Evolutionary conservation across 768 basidiomycete species (phyloP), one percentile per base, ranked within the genome.

Genomic region (Astraeus odoratus): DNA sequence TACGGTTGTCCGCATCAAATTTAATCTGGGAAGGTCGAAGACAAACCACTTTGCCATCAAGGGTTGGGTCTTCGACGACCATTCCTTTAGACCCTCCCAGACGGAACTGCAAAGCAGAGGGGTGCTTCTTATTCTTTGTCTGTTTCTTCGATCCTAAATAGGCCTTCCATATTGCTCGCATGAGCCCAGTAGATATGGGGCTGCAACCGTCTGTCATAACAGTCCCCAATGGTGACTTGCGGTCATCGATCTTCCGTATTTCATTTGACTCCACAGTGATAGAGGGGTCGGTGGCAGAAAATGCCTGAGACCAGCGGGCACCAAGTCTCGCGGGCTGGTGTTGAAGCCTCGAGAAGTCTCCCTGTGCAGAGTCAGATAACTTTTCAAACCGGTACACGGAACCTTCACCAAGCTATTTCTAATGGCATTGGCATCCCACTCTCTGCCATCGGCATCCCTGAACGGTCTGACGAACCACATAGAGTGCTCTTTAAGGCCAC

Each of bases 191-290:
- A 7, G 74, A 75, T 31, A 76, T 70, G 13, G 69, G 58, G 1
- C 75, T 76, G 44, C 71, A 70, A 18, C 78, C 78, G 42, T 79
- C 77, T 5, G 76, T 76, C 61, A 77, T 77, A 37, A 64, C 49
- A 20, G 56, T 62, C 4, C 48, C 52, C 19, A n/a, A 31, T 2
- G 46, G 42, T 5, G 68, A 65, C 26, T 3, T 46, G n/a, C 54
- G 58, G 51, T 75, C 70, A 4, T 50, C 37, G 18, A 63, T 60
- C 10, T 0, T 33, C 3, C 4, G 4, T 19, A 78, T 69, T 50
- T 76, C 64, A 13, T 66, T 42, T 10, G 46, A 44, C 24, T 55
- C 43, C 18, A 77, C 57, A 3, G 60, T 54, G 13, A 75, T 59
- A 0, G 70, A 73, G 0, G 76, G 68, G 34, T 76, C 72, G 0